phyloP scores from a whole-genome alignment of 2,329 filamentous ascomycete genomes.

The Penicillium sp. region DNA sequence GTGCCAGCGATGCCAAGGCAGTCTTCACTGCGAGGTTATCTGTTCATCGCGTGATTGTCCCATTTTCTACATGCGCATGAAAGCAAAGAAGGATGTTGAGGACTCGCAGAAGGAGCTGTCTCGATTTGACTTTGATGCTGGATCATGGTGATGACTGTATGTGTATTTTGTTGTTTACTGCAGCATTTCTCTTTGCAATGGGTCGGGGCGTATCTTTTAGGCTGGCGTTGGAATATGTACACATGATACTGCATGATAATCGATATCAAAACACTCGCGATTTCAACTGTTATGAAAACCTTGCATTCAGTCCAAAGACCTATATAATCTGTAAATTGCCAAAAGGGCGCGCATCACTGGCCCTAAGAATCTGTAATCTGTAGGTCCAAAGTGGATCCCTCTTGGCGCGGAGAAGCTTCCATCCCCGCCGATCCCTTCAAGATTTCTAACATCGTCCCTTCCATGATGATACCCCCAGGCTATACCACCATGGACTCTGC shows the following conservation, averaged over 20 bases:
- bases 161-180: not conserved
- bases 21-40: slow-evolving; percentile 97
- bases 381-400: not conserved
- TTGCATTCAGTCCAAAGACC: not conserved
- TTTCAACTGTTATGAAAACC: not conserved
- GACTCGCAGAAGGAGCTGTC: slow-evolving; percentile 87
- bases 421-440: not conserved
- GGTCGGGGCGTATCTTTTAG: not conserved
- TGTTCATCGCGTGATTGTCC: slow-evolving; percentile 95
- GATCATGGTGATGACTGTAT: slow-evolving; percentile 56
- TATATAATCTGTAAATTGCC: not conserved
- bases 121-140: slow-evolving; percentile 83
- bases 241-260: not conserved
- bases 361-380: not conserved
- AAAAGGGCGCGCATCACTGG: not conserved
- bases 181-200: not conserved
- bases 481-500: slow-evolving; percentile 7
- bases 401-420: slow-evolving; percentile 24
- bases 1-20: slow-evolving; percentile 95
- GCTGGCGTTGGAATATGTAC: not conserved
- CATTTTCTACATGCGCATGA: slow-evolving; percentile 99
- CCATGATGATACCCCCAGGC: not conserved
- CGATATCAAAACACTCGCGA: not conserved
- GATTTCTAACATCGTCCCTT: slow-evolving; percentile 5
- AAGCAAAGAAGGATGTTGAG: slow-evolving; percentile 98